Base-by-base conservation (phyloP, 1,139 yeast genomes). In the Hyphopichia khmerensis region DNA sequence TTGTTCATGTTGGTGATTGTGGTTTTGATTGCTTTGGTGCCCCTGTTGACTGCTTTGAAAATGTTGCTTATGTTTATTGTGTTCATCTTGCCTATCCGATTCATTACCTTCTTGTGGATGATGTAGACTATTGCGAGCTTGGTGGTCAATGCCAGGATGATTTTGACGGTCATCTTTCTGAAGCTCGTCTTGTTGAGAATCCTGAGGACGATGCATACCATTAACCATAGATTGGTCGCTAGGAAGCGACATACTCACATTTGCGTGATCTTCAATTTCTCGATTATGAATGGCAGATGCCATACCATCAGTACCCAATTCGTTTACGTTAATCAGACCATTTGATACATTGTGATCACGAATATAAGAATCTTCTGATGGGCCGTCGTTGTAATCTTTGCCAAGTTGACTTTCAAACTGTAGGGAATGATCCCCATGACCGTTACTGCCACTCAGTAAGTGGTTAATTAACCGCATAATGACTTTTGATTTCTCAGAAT, bases 401-500 rank as follows among this genome's bases (percentile, higher is more conserved):
- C n/a, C 29, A 4, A 9, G 5, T 26, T 26, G n/a, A 4, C n/a
- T 26, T 4, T 26, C 29, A 9, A 4, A 8, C 10, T 8, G n/a
- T 26, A 26, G n/a, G 5, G 29, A 8, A 11, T 26, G 10, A 11
- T 26, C n/a, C 4, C 29, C n/a, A 5, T 21, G 24, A 8, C 8
- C 24, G 4, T 26, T 26, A 9, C 10, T 8, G 29, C 13, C n/a
- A 8, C 10, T 26, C 29, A 26, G 29, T 26, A 26, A 26, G 10
- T 26, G 29, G 10, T 8, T 4, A 9, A 26, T 11, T 8, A 63
- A 56, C 11, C 59, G 48, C 42, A 59, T 64, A 34, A 64, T 36
- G 41, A 62, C 43, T 9, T 48, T 43, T 9, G 50, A 40, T 39
- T 60, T 61, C 24, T 61, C 62, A 33, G 45, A 43, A 7, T 49